phyloP scores from a whole-genome alignment of 345 rosid species.

The Citrus hindsii region DNA sequence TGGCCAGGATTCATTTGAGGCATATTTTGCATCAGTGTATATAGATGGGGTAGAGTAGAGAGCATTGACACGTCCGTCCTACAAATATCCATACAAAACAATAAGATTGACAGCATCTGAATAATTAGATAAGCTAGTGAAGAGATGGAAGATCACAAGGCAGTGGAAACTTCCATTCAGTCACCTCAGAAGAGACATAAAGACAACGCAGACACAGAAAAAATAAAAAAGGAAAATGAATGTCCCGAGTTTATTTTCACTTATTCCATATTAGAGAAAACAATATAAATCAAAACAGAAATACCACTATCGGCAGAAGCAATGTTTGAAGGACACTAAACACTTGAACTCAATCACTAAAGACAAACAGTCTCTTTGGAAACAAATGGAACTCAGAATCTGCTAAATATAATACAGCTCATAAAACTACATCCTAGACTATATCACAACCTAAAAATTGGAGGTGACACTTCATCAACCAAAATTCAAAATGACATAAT shows the following conservation, averaged over 20 bases:
- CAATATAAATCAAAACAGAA: background rate
- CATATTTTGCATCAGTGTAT: conserved; percentile 93
- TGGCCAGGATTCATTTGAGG: conserved; percentile 75
- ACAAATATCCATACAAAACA: conserved; percentile 18
- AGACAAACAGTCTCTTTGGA: background rate
- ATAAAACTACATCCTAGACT: conserved; percentile 1
- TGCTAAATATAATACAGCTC: background rate
- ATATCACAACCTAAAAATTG: background rate
- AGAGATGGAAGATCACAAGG: background rate
- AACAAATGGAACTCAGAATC: background rate
- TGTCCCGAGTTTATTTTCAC: background rate
- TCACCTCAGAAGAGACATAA: background rate
- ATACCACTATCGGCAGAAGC: background rate
- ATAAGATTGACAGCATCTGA: background rate
- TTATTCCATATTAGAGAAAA: background rate
- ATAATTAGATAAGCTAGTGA: conserved; percentile 5
- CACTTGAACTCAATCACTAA: background rate
- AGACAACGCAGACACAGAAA: background rate
- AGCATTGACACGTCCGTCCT: conserved; percentile 98
- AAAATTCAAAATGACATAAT: background rate
- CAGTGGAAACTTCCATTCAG: conserved; percentile 6
- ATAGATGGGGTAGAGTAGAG: conserved; percentile 95
- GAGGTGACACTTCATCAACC: background rate
- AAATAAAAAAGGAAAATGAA: background rate
- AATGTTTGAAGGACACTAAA: background rate